Evolutionary conservation across 257 asterid species (phyloP), one percentile per base, ranked within the genome.

Genomic region (Primulina eburnea): DNA sequence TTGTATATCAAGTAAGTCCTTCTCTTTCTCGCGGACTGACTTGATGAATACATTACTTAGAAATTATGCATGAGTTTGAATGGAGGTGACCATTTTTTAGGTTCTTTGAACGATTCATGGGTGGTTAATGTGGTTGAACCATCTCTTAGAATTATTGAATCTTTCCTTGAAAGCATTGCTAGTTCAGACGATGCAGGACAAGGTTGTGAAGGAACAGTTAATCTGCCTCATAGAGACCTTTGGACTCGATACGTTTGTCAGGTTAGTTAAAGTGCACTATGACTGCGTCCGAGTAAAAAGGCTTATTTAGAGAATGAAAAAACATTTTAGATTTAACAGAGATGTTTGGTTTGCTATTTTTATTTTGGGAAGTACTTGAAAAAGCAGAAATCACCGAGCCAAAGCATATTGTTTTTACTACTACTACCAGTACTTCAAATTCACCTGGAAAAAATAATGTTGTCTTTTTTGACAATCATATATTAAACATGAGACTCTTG

Each of bases 191-290:
- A 70, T 58, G 69, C 68, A 38, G 72, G 74, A 53, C 61, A 28
- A 38, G 71, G 63, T 59, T 60, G 64, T 4, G 40, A 73, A 40
- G 88, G 72, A 69, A 60, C 53, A 5, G 14, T 14, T 11, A 77
- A 84, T 66, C 43, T 73, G 47, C 71, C 73, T 18, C 82, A 74
- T 67, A 83, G 82, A 81, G 96, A 91, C 78, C 89, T 87, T 47
- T 91, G 97, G 97, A 86, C 89, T 60, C 96, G 61, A 67, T 73
- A 85, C 28, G 64, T 82, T 20, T 89, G 96, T 29, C 81, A 93
- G 97, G 97, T 90, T 52, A 72, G 92, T 71, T 8, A 32, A n/a
- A 12, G 12, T 55, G 14, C 26, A 60, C 60, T 18, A 9, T 33
- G 16, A 30, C 32, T 14, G 0, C 4, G n/a, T 20, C 32, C 8